These are phyloP conservation scores for Conringia planisiliqua DNA, from an alignment of 345 rosid species.

Conservation along the genomic window DNA sequence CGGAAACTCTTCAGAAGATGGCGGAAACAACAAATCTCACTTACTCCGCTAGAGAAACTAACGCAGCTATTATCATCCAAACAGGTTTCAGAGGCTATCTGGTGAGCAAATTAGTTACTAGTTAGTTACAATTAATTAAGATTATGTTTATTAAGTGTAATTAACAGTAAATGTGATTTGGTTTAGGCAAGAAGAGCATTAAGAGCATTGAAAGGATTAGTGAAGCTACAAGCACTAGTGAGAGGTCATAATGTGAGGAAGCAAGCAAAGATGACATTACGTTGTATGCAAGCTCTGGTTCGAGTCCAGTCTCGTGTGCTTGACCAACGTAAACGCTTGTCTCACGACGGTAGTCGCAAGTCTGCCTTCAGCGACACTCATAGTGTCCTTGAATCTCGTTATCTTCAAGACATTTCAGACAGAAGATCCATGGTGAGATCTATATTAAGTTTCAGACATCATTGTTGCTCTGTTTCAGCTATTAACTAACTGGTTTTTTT, in stretches of 20 bases:
- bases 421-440: conserved; percentile 53
- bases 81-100: conserved; percentile 81
- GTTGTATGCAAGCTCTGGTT: conserved; percentile 88
- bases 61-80: conserved; percentile 62
- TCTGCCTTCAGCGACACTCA: conserved; percentile 63
- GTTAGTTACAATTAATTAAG: neutral
- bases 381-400: conserved; percentile 52
- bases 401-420: conserved; percentile 60
- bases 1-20: conserved; percentile 33
- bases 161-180: neutral
- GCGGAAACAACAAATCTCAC: conserved; percentile 34
- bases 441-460: neutral
- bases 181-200: conserved; percentile 66
- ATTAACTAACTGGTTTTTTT: neutral
- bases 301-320: conserved; percentile 73
- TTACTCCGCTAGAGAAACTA: conserved; percentile 35
- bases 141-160: neutral
- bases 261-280: conserved; percentile 77
- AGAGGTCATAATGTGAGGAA: conserved; percentile 87
- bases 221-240: conserved; percentile 78
- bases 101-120: conserved; percentile 50
- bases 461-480: neutral
- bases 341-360: conserved; percentile 65
- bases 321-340: conserved; percentile 64
- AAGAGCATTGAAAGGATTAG: conserved; percentile 69